Percentiles rank a stretch among this genome's conserved stretches.
Evolutionary conservation across 306 rosid species (phyloP).

Genomic region (Abrus precatorius): DNA sequence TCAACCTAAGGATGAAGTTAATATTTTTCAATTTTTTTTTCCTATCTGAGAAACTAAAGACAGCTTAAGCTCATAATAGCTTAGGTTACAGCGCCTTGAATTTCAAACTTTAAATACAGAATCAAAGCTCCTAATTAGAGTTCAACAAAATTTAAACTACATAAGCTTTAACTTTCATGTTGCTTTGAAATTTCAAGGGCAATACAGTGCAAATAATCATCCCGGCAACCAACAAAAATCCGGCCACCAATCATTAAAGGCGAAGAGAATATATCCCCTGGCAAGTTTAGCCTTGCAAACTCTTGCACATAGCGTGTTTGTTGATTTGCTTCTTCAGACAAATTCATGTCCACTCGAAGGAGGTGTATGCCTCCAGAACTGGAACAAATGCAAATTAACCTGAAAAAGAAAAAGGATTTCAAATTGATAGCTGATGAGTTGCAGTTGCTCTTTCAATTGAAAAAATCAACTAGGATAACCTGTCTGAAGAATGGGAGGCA

Average conservation of each 20-base stretch:
- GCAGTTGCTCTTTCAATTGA: not conserved
- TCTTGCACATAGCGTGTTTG: slow-evolving; percentile 59
- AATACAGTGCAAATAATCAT: slow-evolving; percentile 80
- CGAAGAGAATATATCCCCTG: slow-evolving; percentile 83
- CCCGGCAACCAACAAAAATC: slow-evolving; percentile 88
- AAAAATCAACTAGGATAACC: slow-evolving; percentile 58
- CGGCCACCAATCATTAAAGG: slow-evolving; percentile 85
- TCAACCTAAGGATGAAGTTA: too few species aligned
- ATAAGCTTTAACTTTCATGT: slow-evolving; percentile 33
- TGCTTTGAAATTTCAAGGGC: slow-evolving; percentile 53
- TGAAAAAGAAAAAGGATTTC: slow-evolving; percentile 34
- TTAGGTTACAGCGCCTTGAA: not conserved
- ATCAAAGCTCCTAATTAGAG: not conserved
- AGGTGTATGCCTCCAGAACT: slow-evolving; percentile 77
- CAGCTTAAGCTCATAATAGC: not conserved
- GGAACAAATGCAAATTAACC: slow-evolving; percentile 80
- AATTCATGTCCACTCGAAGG: slow-evolving; percentile 59
- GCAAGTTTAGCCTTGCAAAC: slow-evolving; percentile 63
- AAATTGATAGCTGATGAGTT: not conserved
- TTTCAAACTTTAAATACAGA: not conserved
- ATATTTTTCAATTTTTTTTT: not conserved
- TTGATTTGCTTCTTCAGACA: slow-evolving; percentile 25
- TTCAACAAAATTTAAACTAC: slow-evolving; percentile 30
- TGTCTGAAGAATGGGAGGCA: slow-evolving; percentile 59
- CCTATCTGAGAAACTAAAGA: not conserved